Conservation (phyloP, 306 rosid species). For the Inga leiocalycina region DNA sequence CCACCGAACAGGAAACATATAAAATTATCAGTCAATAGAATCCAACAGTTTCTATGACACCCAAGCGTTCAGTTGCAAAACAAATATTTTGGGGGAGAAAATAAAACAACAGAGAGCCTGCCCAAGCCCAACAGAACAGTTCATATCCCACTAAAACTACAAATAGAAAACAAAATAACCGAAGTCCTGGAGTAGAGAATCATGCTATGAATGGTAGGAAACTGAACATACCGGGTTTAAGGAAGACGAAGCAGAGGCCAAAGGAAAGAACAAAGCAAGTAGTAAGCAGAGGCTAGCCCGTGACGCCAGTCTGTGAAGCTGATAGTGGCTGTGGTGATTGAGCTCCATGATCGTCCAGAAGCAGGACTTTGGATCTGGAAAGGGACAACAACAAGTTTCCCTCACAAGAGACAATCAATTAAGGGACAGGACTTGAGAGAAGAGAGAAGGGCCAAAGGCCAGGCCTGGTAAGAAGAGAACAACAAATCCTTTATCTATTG, state of each 20-base stretch:
- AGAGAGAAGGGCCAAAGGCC: background rate
- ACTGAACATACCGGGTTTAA: slow-evolving; percentile 53
- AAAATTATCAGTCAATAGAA: background rate
- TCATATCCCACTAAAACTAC: slow-evolving; percentile 19
- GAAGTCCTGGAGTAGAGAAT: background rate
- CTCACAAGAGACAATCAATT: slow-evolving; percentile 25
- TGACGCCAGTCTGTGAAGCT: slow-evolving; percentile 43
- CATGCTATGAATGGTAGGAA: background rate
- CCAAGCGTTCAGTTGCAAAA: background rate
- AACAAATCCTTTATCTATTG: background rate
- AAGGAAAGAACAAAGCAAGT: slow-evolving; percentile 50
- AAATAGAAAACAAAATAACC: background rate
- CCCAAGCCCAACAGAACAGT: slow-evolving; percentile 3
- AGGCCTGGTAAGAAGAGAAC: slow-evolving; percentile 4
- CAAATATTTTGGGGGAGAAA: background rate
- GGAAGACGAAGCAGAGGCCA: slow-evolving; percentile 61
- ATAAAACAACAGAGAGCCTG: background rate
- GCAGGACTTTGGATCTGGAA: slow-evolving; percentile 40
- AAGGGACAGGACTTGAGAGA: background rate
- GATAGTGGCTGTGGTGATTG: slow-evolving; percentile 31
- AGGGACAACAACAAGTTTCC: slow-evolving; percentile 1
- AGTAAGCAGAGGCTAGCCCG: slow-evolving; percentile 44
- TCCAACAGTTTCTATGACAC: slow-evolving; percentile 4
- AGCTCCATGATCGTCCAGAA: slow-evolving; percentile 44
- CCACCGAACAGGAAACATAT: background rate